Percentiles rank a stretch among this genome's conserved stretches.
These are phyloP conservation scores for Gardenia jasminoides DNA, from an alignment of 257 asterid genomes.

Conservation along the genomic window DNA sequence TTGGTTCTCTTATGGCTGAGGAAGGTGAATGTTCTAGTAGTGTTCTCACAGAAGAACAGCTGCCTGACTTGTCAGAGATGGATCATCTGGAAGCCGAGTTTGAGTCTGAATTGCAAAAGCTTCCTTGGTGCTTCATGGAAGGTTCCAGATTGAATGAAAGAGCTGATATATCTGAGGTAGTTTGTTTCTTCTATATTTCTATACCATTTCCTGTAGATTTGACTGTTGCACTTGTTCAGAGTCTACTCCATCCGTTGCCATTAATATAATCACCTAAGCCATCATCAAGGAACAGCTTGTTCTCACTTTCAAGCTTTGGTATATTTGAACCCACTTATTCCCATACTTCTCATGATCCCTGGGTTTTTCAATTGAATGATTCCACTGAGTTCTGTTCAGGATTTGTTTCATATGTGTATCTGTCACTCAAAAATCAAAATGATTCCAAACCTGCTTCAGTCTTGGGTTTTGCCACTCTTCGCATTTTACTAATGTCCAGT, in stretches of 20 bases:
- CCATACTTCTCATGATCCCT: neutral
- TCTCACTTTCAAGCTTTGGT: neutral
- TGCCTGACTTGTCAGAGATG: slow-evolving; percentile 47
- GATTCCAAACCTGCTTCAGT: neutral
- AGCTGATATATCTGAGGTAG: slow-evolving; percentile 32
- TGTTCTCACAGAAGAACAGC: slow-evolving; percentile 39
- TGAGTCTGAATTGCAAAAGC: slow-evolving; percentile 48
- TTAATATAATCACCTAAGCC: neutral
- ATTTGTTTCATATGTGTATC: neutral
- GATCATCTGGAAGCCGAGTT: slow-evolving; percentile 59
- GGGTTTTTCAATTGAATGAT: neutral
- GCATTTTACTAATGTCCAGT: neutral
- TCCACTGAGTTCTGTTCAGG: neutral
- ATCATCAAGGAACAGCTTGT: neutral
- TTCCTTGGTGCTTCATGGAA: slow-evolving; percentile 41
- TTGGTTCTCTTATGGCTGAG: slow-evolving; percentile 11
- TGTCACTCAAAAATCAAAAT: neutral
- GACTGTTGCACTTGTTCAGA: neutral
- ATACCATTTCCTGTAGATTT: neutral
- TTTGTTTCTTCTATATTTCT: neutral
- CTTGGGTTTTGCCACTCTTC: neutral
- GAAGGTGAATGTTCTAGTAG: slow-evolving; percentile 43
- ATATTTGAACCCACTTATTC: neutral
- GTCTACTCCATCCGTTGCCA: neutral
- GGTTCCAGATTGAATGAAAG: slow-evolving; percentile 29